These are phyloP conservation scores for Begonia masoniana DNA, from an alignment of 306 rosid species.

Conservation along the genomic window DNA sequence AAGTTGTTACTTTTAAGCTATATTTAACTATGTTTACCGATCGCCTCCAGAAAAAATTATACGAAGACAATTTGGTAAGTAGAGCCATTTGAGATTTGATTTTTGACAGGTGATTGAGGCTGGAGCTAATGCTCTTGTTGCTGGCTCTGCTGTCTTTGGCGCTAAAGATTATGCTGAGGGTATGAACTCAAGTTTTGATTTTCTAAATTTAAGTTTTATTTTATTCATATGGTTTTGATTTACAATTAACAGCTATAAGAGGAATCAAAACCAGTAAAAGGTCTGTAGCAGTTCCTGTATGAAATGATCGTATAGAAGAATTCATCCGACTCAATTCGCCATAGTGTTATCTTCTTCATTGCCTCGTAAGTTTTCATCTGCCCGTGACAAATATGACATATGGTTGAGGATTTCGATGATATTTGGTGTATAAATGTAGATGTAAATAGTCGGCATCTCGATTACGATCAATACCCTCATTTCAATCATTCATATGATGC, in stretches of 20 bases:
- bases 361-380: too few relatives aligned
- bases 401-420: too few relatives aligned
- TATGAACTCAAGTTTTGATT: conserved; percentile 11
- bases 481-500: too few relatives aligned
- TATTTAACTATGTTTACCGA: too few relatives aligned
- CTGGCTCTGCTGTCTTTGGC: conserved; percentile 98
- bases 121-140: conserved; percentile 98
- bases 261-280: conserved; percentile 90
- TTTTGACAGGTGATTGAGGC: conserved; percentile 88
- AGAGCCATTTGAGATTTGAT: conserved; percentile 1
- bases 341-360: too few relatives aligned
- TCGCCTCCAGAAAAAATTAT: too few relatives aligned
- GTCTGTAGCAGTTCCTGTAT: conserved; percentile 83
- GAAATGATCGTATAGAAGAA: conserved; percentile 8
- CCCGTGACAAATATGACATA: too few relatives aligned
- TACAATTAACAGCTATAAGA: conserved; percentile 54
- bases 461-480: too few relatives aligned
- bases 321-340: too few relatives aligned
- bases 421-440: too few relatives aligned
- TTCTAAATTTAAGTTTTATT: background rate
- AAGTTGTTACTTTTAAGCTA: too few relatives aligned
- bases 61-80: background rate
- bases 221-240: conserved; percentile 2
- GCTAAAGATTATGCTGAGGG: conserved; percentile 98
- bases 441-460: too few relatives aligned